Evolutionary conservation across 2,329 filamentous ascomycete genomes (phyloP).

Genomic region (Fusarium sp.): DNA sequence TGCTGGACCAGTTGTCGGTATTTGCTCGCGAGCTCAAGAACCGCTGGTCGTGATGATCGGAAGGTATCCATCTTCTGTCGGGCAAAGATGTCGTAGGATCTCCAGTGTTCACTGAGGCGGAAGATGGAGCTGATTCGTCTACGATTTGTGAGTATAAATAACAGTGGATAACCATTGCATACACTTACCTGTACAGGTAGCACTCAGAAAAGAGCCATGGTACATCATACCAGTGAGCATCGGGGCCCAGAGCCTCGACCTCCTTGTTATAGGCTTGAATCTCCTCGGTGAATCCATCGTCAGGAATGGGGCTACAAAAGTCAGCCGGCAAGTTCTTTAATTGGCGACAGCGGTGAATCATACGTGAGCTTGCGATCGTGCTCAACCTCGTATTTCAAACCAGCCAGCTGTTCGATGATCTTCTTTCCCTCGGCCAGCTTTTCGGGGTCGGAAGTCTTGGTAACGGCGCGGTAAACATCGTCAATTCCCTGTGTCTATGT

Average conservation of each 20-base stretch:
- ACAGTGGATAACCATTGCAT: not conserved
- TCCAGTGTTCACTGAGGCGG: conserved; percentile 83
- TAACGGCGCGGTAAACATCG: conserved; percentile 85
- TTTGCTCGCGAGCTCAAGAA: conserved; percentile 82
- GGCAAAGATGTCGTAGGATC: conserved; percentile 88
- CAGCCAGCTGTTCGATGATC: conserved; percentile 82
- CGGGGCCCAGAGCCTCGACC: conserved; percentile 75
- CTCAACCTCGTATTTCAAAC: conserved; percentile 94
- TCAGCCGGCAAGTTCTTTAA: conserved; percentile 7
- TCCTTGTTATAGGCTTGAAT: conserved; percentile 88
- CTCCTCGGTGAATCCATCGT: conserved; percentile 86
- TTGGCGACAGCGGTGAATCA: conserved; percentile 41
- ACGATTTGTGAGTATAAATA: not conserved
- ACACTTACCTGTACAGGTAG: conserved; percentile 82
- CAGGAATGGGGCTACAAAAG: conserved; percentile 71
- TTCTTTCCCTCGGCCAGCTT: conserved; percentile 85
- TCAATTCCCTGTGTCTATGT: conserved; percentile 89
- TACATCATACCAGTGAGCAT: conserved; percentile 83
- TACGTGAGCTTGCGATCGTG: conserved; percentile 86
- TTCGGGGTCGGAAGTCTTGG: conserved; percentile 69
- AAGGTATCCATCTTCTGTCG: conserved; percentile 94
- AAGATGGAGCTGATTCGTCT: conserved; percentile 86
- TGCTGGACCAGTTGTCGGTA: conserved; percentile 81
- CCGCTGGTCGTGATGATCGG: conserved; percentile 88
- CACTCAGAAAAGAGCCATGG: conserved; percentile 95